These are phyloP conservation scores for Paramecium bursaria DNA, from an alignment of 73 alveolate species.

Conservation along the genomic window DNA sequence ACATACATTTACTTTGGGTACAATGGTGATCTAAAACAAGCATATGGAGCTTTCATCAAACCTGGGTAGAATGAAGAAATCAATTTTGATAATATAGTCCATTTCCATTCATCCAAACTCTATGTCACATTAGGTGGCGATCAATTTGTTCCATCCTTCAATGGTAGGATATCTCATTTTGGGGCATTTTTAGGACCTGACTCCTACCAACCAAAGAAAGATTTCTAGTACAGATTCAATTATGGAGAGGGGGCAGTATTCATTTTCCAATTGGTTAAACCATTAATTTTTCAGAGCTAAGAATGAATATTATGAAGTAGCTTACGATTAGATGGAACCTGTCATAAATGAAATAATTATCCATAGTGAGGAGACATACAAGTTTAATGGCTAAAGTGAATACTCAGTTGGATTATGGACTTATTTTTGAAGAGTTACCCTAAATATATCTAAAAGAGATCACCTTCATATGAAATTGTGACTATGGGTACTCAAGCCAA, in stretches of 20 bases:
- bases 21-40: conserved; percentile 5
- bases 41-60: conserved; percentile 25
- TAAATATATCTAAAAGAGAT: conserved; percentile 9
- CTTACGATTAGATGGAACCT: conserved; percentile 21
- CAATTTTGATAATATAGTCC: conserved; percentile 1
- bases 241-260: conserved; percentile 52
- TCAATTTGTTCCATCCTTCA: conserved; percentile 8
- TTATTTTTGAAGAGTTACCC: conserved; percentile 38
- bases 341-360: conserved; percentile 3
- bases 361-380: conserved; percentile 3
- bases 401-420: conserved; percentile 52
- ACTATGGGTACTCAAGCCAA: conserved; percentile 36
- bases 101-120: neutral
- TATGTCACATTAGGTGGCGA: conserved; percentile 50
- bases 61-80: conserved; percentile 39
- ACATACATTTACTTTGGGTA: conserved; percentile 47
- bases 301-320: conserved; percentile 10
- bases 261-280: conserved; percentile 20
- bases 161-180: conserved; percentile 16
- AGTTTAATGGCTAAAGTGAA: conserved; percentile 51
- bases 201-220: neutral
- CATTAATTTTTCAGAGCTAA: conserved; percentile 24
- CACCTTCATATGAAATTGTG: neutral
- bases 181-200: conserved; percentile 60
- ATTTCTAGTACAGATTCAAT: conserved; percentile 10